Percentiles rank a stretch among this genome's conserved stretches.
These are phyloP conservation scores for Ascochyta pisi DNA, from an alignment of 2,329 filamentous ascomycete genomes.

Conservation along the genomic window DNA sequence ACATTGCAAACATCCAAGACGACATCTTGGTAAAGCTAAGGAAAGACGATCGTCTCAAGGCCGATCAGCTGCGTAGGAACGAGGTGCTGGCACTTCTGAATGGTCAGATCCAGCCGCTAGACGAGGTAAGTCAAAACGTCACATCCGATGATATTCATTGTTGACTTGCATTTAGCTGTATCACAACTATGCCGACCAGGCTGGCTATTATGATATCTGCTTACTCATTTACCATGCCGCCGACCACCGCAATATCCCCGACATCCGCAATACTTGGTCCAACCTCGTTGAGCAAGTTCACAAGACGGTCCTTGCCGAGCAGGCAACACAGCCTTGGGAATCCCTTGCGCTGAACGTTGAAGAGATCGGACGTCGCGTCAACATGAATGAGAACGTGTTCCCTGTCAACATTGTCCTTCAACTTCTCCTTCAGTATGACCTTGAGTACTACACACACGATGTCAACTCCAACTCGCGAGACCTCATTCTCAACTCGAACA, in stretches of 20 bases:
- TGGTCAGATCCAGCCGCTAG: constrained; percentile 77
- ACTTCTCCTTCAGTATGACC: constrained; percentile 45
- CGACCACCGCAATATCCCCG: constrained; percentile 85
- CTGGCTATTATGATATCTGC: constrained; percentile 91
- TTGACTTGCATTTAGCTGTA: constrained; percentile 69
- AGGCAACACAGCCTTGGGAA: constrained; percentile 70
- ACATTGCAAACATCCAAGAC: constrained; percentile 94
- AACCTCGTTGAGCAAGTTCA: constrained; percentile 75
- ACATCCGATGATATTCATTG: constrained; percentile 14
- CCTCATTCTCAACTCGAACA: constrained; percentile 30
- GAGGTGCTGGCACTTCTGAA: constrained; percentile 74
- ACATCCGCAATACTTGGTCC: constrained; percentile 85
- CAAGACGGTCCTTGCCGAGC: constrained; percentile 55
- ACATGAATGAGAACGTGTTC: constrained; percentile 63
- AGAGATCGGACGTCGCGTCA: constrained; percentile 62
- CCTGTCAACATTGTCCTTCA: constrained; percentile 55
- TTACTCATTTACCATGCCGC: constrained; percentile 91
- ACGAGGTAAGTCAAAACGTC: constrained; percentile 66
- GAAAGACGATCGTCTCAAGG: constrained; percentile 72
- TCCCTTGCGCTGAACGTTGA: constrained; percentile 68
- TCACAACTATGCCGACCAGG: constrained; percentile 88
- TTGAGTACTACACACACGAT: constrained; percentile 60
- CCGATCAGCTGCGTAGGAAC: constrained; percentile 61
- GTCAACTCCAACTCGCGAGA: constrained; percentile 20
- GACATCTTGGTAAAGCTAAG: constrained; percentile 82